Base-by-base conservation (phyloP, 768 basidiomycete genomes). In the Rhizopogon vesiculosus region DNA sequence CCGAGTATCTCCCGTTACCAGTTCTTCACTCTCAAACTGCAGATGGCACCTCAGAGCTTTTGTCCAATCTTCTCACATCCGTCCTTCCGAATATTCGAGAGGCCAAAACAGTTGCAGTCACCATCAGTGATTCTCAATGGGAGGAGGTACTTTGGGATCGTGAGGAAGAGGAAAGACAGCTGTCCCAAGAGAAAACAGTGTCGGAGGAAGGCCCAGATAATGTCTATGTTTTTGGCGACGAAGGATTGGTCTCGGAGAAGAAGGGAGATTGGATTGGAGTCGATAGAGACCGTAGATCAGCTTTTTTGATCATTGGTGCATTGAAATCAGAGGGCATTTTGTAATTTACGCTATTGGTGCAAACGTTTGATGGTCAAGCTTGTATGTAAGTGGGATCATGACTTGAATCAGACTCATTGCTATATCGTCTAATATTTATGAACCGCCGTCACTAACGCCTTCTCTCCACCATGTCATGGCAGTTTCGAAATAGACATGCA, bases 1-100 rank as follows among this genome's bases (percentile, higher is more conserved):
- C 88, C 7, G 90, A 93, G 67, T 93, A 92, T 66, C 80, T 91
- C 15, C 90, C 90, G 2, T 73, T 93, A 12, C 85, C 89, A 2
- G 78, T 78, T 38, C 78, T 90, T 55, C 82, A 82, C 55, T 83
- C 85, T 12, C 80, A 84, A 50, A 74, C 78, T 0, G 76, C 79
- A 12, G 86, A 88, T 51, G 85, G 85, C 38, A 85, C 85, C 3
- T 86, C 87, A 3, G 85, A 87, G 56, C 75, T 93, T 12, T 72
- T 92, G 10, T 88, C 87, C 4, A 86, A 89, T 63, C 75, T 93
- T 22, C 72, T 93, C 28, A 79, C 86, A 18, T 87, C 89, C 0
- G 78, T 91, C 28, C 76, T 92, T 16, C 90, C 90, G 12, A 86
- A 85, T 58, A 76, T 88, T 39, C 77, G 74, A 35, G 89, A 86